Conservation (phyloP, 345 rosid species). For the Pistacia atlantica region DNA sequence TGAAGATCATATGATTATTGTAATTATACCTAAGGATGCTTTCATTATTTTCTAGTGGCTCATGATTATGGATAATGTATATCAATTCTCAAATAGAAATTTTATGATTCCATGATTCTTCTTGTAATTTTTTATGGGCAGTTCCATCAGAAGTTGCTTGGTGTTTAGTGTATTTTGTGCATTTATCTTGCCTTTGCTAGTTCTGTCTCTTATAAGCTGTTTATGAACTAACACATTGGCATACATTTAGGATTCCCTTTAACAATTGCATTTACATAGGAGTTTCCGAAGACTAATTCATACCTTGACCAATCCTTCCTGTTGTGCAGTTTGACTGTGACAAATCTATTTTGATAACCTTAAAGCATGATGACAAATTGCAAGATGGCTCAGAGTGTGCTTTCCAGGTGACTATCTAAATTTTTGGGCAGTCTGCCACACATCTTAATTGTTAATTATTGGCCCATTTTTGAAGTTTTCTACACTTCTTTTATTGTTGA, state of each 20-base stretch:
- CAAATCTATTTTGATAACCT: slow-evolving; percentile 85
- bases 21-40: background rate
- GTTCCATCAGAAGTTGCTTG: background rate
- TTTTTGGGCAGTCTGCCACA: slow-evolving; percentile 15
- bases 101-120: background rate
- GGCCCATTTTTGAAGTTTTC: background rate
- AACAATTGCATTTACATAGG: background rate
- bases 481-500: background rate
- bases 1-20: background rate
- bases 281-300: background rate
- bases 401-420: slow-evolving; percentile 65
- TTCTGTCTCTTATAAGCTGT: background rate
- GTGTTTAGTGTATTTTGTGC: background rate
- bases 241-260: background rate
- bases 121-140: background rate
- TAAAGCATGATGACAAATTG: slow-evolving; percentile 91
- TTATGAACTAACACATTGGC: background rate
- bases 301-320: slow-evolving; percentile 1
- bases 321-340: slow-evolving; percentile 84
- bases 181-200: background rate
- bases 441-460: background rate
- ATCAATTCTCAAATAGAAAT: background rate
- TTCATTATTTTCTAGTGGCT: background rate
- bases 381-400: slow-evolving; percentile 89
- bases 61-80: background rate